Base-by-base conservation (phyloP, 305 asterid genomes). In the Fraxinus angustifolia region DNA sequence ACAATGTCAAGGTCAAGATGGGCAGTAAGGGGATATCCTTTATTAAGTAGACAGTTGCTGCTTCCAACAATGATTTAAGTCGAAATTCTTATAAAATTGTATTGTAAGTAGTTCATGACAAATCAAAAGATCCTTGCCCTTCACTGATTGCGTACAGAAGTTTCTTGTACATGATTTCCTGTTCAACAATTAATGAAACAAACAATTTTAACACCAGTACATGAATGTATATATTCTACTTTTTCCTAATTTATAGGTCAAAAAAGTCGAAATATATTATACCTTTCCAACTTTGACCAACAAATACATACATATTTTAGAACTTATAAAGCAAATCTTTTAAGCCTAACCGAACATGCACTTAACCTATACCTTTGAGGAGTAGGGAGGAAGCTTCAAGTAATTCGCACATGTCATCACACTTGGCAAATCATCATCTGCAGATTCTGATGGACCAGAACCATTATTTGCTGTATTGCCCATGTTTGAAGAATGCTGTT, bases 401-500 rank as follows among this genome's bases (percentile, higher is more conserved):
- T 96, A 96, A 89, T 96, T 96, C 8, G 98, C 98, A 88, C 99
- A 96, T 31, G 99, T 96, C 99, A 94, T 96, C 82, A 96, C 98
- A 75, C 99, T 96, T 56, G 99, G 99, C 77, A 96, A 89, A 88
- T 96, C 99, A 33, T 92, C 96, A 73, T 96, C 98, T 2, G 94
- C 98, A 53, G 98, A 90, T 84, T 96, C 99, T 10, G 91, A 90
- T 72, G 90, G 85, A 81, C 93, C 97, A 70, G 88, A 82, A 62
- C 95, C 94, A 78, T 90, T 91, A 81, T 86, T 85, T 71, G 92
- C 83, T 12, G 86, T 60, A 83, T 86, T 88, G 86, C 82, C 86
- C 80, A 83, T 70, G 83, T 87, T 91, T 40, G 99, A 89, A 35
- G 98, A 91, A 90, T 93, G 98, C 99, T 96, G 94, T 78, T 80